Evolutionary conservation across 2,329 filamentous ascomycete species (phyloP), one percentile per base, ranked within the genome.

Genomic region (Chaetomium sp.): DNA sequence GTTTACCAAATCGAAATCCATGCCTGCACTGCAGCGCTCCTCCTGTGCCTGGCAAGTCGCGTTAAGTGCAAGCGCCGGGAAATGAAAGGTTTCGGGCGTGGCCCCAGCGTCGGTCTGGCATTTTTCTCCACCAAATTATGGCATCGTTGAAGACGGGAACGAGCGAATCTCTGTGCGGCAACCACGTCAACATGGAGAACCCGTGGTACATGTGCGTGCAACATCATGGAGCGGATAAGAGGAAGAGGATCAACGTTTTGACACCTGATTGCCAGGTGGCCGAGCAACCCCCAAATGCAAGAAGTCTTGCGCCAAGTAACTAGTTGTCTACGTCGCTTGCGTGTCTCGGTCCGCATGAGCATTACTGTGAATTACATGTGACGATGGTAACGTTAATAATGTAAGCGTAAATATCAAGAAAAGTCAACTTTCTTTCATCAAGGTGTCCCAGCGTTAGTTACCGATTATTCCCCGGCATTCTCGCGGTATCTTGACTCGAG

Each of bases 11-110:
- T 27, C 19, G 19, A 27, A 27, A 35, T 44, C 50, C 12, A 35
- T 9, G n/a, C 43, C 35, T 45, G 40, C 41, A 46, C 49, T 42
- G 49, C 40, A 42, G 40, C 40, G 45, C 41, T n/a, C 35, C 41
- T 35, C 42, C 38, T 32, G 53, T 56, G 56, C 56, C 56, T 45
- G 53, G 51, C 43, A 14, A 41, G 43, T 55, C 52, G 52, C 52
- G 56, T 54, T 43, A 54, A 54, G 52, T 52, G 52, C 48, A 47
- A 38, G 33, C 19, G 19, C 19, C 45, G 41, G 36, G 48, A 49
- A 54, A 43, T 47, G 40, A 34, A 43, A 53, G 48, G 38, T 46
- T 19, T 33, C 40, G 35, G 49, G 35, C 33, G 14, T 54, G 53
- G 52, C 41, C 53, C 49, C 32, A 19, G 53, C 56, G 46, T 49